These are phyloP conservation scores for Epichloe gansuensis DNA, from an alignment of 2,329 filamentous ascomycete genomes.

Conservation along the genomic window DNA sequence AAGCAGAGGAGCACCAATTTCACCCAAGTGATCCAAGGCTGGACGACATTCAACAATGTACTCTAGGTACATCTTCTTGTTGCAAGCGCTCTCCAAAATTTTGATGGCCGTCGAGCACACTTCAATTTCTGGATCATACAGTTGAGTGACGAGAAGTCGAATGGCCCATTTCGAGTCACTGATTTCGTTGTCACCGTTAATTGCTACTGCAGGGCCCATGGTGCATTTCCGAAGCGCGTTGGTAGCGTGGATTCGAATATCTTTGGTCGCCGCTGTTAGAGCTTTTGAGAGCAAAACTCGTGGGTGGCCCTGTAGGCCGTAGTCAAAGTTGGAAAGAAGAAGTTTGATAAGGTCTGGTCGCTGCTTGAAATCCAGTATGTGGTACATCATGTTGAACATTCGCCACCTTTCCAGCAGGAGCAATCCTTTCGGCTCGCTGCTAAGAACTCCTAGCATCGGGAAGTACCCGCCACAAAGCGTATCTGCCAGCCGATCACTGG, in stretches of 20 bases:
- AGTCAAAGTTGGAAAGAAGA: conserved; percentile 84
- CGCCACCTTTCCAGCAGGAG: conserved; percentile 91
- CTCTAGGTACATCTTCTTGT: conserved; percentile 78
- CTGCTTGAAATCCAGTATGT: conserved; percentile 84
- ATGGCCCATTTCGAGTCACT: conserved; percentile 90
- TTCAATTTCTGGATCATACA: conserved; percentile 94
- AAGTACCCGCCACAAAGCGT: conserved; percentile 91
- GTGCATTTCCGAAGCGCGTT: conserved; percentile 80
- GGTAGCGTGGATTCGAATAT: conserved; percentile 83
- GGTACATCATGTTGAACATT: conserved; percentile 99
- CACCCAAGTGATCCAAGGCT: conserved; percentile 85
- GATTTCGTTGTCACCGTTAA: conserved; percentile 24
- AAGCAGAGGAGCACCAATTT: conserved; percentile 87
- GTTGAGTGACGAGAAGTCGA: conserved; percentile 86
- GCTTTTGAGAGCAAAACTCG: conserved; percentile 88
- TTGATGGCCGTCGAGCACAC: conserved; percentile 95
- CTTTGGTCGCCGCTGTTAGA: conserved; percentile 79
- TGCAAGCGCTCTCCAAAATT: conserved; percentile 94
- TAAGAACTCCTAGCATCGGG: conserved; percentile 78
- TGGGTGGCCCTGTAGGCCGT: conserved; percentile 75
- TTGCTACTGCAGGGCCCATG: conserved; percentile 32
- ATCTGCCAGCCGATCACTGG: conserved; percentile 67
- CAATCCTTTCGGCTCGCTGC: conserved; percentile 67
- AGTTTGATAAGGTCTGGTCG: conserved; percentile 85
- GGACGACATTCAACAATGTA: conserved; percentile 95